Evolutionary conservation across 176 grass and related monocot genomes (phyloP), one percentile per base, ranked within the genome.

Genomic region (Oryza nivara): DNA sequence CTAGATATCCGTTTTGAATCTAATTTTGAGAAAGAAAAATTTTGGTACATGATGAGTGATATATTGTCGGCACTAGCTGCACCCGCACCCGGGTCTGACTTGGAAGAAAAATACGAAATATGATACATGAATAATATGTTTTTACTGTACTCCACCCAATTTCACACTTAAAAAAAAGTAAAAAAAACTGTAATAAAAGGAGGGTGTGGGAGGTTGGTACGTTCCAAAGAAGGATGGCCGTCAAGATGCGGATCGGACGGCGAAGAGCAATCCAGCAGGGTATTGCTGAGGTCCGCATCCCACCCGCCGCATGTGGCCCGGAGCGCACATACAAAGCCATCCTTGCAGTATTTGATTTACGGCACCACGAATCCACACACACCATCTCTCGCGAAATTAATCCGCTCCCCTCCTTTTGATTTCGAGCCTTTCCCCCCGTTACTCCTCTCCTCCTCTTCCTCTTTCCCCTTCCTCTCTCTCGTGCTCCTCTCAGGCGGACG

Each of bases 191-290:
- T 56, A 56, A 56, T 56, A 58, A 58, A 19, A 58, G 28, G 52
- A 56, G 17, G 52, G 17, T 56, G 36, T 38, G 12, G 14, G 20
- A 46, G 72, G 47, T 41, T 6, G 44, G 73, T 60, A 48, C 0
- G 3, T 11, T 32, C 4, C 2, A 22, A 52, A 19, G 25, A 74
- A 58, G 19, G 79, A 77, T 40, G 28, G 60, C 16, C 30, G 3
- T 35, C 26, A 44, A 79, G 88, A 86, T 83, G 60, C 74, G 81
- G 69, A 90, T 87, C 80, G 80, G 47, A 80, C 88, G 84, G 84
- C 6, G 11, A 5, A 19, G 0, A 63, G 11, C 0, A 7, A 1
- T 26, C 74, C 20, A 40, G 19, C 71, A 12, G 26, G 64, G 35
- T 19, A 20, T 40, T 7, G 38, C 38, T 40, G 38, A 40, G 7